Evolutionary conservation across 1,284 basidiomycete genomes (phyloP), one percentile per base, ranked within the genome.

Genomic region (Moesziomyces aphidis): DNA sequence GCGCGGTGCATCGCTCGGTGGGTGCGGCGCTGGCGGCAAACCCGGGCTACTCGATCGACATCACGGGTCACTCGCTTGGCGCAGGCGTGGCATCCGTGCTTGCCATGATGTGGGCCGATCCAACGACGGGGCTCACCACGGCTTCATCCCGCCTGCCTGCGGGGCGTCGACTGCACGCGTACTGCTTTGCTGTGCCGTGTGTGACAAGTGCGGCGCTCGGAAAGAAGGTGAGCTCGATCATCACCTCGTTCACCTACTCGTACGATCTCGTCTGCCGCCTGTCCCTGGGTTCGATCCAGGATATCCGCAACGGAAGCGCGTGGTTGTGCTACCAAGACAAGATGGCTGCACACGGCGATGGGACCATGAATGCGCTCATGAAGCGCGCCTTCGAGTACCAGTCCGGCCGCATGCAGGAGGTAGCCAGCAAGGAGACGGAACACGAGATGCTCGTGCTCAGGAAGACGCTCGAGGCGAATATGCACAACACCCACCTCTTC

Each of bases 401-500:
- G 45, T 70, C 76, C 0, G 73, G 76, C 9, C 47, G 76, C 2
- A 50, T 76, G 17, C 61, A 59, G 7, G 28, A 19, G 0, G 39
- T 19, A 4, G 10, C 34, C 48, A 55, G 55, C 10, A 55, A 34
- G 1, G 55, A 54, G 15, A 28, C 63, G 24, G 77, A 81, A 39
- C 42, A 53, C 19, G 77, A 74, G n/a, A 67, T 79, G 80, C 86
- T 93, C 34, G 88, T 91, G 0, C 88, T 91, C 44, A 89, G 93
- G 31, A 93, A 92, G 86, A 92, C 92, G 4, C 87, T 94, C 0
- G 92, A 93, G 83, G 92, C 92, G 26, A 93, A 92, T 71, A 93
- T 94, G 92, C 89, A 89, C 55, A 89, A 88, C 86, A 86, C 89
- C 8, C 88, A 90, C 77, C 88, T 93, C 78, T 93, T 89, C 77